phyloP scores from a whole-genome alignment of 495 filamentous ascomycete species.

The Penicillium bialowiezense region DNA sequence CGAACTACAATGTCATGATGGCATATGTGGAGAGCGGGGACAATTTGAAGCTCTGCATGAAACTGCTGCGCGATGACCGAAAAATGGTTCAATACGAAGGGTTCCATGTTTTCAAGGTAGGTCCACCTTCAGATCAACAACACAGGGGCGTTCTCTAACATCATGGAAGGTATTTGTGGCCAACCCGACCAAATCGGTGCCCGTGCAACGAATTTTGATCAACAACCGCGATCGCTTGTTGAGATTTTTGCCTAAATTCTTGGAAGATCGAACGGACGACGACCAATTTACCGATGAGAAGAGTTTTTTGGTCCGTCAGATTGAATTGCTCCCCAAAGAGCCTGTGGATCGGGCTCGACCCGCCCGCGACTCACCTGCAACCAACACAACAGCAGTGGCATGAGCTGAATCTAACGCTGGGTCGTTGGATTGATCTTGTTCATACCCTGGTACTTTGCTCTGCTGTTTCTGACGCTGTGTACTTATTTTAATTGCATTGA shows the following conservation, averaged over 20 bases:
- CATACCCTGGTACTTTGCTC: conserved; percentile 8
- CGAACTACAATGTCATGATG: conserved; percentile 98
- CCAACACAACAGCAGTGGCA: conserved; percentile 35
- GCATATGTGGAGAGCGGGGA: conserved; percentile 92
- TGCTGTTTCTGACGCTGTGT: conserved; percentile 1
- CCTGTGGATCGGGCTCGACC: conserved; percentile 52
- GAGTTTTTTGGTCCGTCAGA: conserved; percentile 92
- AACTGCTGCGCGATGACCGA: conserved; percentile 85
- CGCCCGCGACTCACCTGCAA: conserved; percentile 30
- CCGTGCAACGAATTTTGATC: conserved; percentile 90
- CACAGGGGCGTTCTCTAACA: conserved; percentile 17
- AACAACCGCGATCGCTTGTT: conserved; percentile 92
- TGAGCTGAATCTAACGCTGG: conserved; percentile 16
- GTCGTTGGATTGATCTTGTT: conserved; percentile 13
- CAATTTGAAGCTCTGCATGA: conserved; percentile 97
- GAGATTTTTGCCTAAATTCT: conserved; percentile 82
- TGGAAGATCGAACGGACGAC: conserved; percentile 94
- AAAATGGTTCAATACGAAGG: conserved; percentile 99
- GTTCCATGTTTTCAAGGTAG: conserved; percentile 97
- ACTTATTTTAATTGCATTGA: conserved; percentile 13
- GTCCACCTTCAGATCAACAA: conserved; percentile 9
- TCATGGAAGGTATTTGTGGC: conserved; percentile 82
- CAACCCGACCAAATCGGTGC: conserved; percentile 91
- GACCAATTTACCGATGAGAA: conserved; percentile 99
- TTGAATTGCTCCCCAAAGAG: conserved; percentile 70